Evolutionary conservation across 208 protist genomes (phyloP), one percentile per base, ranked within the genome.

Genomic region (Strigomonas culicis): DNA sequence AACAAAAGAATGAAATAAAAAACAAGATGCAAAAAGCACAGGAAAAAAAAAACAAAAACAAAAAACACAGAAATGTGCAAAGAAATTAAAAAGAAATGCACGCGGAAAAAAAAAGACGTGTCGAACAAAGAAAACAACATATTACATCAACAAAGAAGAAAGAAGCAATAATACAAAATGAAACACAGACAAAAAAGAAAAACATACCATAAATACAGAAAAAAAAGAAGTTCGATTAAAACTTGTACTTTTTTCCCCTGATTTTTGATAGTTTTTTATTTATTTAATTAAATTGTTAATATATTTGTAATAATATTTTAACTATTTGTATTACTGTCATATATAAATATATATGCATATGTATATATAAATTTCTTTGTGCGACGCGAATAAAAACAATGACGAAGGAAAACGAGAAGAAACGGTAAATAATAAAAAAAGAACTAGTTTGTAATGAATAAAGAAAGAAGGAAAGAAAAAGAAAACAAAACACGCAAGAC

Each of bases 391-490:
- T 6, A 41, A 41, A 13, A 41, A 17, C 8, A 41, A 41, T 6
- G 36, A 41, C 8, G 36, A 13, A 13, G 36, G 36, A 13, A 13
- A 13, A 13, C 8, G 36, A 13, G 36, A 13, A 41, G 36, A 13
- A 13, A 13, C 13, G 36, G 36, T 17, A 30, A 27, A 55, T 30
- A 8, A 30, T 55, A 55, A 55, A 55, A 55, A 55, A 55, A 55
- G 25, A 55, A 55, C 17, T 30, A 55, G 24, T 10, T 24, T 55
- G 17, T 55, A 55, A 8, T 24, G 49, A 55, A 30, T 55, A 30
- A 68, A 44, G 39, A 41, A 7, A 32, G 3, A 51, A 56, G 56
- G n/a, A 56, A 66, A 66, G 15, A 49, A 62, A 27, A 62, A 62
- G 10, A 31, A 50, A 49, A 62, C 4, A 3, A 47, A 22, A 44